Base-by-base conservation (phyloP, 164 flowering plant genomes). In the Chimonanthus salicifolius region DNA sequence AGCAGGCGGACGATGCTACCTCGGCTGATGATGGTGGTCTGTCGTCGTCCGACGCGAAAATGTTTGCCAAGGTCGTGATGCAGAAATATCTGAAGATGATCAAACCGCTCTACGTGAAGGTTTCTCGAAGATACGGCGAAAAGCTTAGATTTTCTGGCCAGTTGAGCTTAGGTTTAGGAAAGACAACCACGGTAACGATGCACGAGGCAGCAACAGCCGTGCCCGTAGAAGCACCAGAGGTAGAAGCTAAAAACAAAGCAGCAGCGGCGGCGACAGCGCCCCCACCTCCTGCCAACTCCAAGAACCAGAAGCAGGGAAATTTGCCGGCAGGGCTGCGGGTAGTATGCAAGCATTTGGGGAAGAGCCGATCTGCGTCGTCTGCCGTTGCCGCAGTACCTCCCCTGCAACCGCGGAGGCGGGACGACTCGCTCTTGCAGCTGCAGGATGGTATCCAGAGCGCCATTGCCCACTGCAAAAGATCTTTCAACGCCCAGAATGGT, bases 381-480 rank as follows among this genome's bases (percentile, higher is more conserved):
- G 86, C 85, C 7, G 87, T 2, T 83, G 82, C 85, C 4, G 76
- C 77, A 0, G 80, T 84, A 4, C 64, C 21, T 0, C 21, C 60
- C 4, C 47, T 11, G 71, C 82, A 72, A 47, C 45, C 82, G 15
- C 75, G 51, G 71, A 84, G 92, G 70, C 78, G 90, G 46, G 97
- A 92, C 58, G 97, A 94, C 80, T 94, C 98, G 45, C 77, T 92
- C 68, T 49, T 90, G 79, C 90, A 94, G 79, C 90, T 88, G 49
- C 90, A 94, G 73, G 98, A 94, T 71, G 94, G 92, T 47, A 94
- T 94, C 58, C 97, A 94, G 49, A 72, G 97, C 70, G 98, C 98
- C 74, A 94, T 94, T 74, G 72, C 89, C 9, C 98, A 94, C 69
- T 94, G 98, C 86, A 94, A 94, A 75, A 80, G 87, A 71, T 92